Base-by-base conservation (phyloP, 208 protist species). In the Porcisia hertigi region DNA sequence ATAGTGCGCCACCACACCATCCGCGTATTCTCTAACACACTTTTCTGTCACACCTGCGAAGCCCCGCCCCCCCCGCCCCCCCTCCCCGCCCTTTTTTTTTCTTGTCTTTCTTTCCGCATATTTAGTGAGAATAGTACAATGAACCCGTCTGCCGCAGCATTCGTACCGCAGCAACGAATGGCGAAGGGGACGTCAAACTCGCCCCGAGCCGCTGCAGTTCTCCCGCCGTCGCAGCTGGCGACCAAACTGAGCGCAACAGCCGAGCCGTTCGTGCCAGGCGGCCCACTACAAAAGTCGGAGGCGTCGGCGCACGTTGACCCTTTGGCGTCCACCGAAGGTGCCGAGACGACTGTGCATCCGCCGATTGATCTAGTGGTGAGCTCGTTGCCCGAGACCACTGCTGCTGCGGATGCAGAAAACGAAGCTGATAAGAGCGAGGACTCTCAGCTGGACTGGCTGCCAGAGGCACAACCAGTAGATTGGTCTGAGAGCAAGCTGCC, bases 141-240 rank as follows among this genome's bases (percentile, higher is more conserved):
- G 87, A 89, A 91, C 77, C 86, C 89, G 62, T 75, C 84, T 71
- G 89, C 89, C 16, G 75, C 86, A 45, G 85, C 86, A 14, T 93
- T 91, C 75, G 77, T 92, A 12, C 88, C 88, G 23, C 39, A 65
- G 23, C 59, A 72, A 69, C 55, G 63, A 49, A 57, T 76, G 0
- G 45, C 66, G 14, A 59, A 54, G 65, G 57, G 39, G 49, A 59
- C 53, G 52, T 23, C 39, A 62, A 77, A 55, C n/a, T 25, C 49
- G 58, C 23, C 71, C 52, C 49, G 11, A 58, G 64, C 16, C 43
- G 43, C 57, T 55, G 57, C 62, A 16, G 60, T 30, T 16, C 20
- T 52, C 23, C 52, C 67, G 25, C 74, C 67, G 55, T 30, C 63
- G 53, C 70, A 75, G 69, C 73, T 75, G 52, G 53, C 39, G 57